Base-by-base conservation (phyloP, 768 basidiomycete species). In the Sarcomyxa edulis region DNA sequence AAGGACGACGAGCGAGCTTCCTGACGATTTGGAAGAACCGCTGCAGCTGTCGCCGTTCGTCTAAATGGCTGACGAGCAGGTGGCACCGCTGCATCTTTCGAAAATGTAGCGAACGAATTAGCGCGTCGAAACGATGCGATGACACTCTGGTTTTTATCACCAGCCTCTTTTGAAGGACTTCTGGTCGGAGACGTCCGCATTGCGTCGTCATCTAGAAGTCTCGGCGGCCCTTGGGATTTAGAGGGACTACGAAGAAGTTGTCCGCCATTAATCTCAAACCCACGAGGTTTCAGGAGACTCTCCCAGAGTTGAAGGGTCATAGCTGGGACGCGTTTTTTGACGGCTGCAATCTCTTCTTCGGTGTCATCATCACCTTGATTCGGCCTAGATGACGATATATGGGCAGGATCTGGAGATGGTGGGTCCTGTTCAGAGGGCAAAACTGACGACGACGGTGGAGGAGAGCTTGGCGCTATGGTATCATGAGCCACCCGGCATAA, bases 291-390 rank as follows among this genome's bases (percentile, higher is more conserved):
- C 20, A 89, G 71, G 18, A 89, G 74, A 44, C 71, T 71, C 35
- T 74, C 68, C 86, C 86, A 89, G 6, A 88, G 68, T 42, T 79
- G 76, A 28, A 83, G 65, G 1, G 80, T 81, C 3, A 78, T 67
- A 0, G 68, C 67, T 1, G 81, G 81, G 1, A 77, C 61, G n/a
- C 79, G 78, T 37, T 39, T 39, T 8, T 68, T 74, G 8, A 76
- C 64, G 12, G 70, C 56, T 0, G 73, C 76, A 1, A 72, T 62
- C 49, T 81, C 80, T 35, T 81, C 82, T 33, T 82, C 76, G 10
- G 72, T 65, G 1, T 65, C 62, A 0, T 58, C 61, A 12, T 58
- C 43, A 21, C 45, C 48, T 30, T 43, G 40, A 32, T 38, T 49
- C 35, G 42, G 32, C 43, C 27, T 48, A 36, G 43, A 33, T 41